Conservation (phyloP, 768 basidiomycete genomes). For the Trametes villosa region DNA sequence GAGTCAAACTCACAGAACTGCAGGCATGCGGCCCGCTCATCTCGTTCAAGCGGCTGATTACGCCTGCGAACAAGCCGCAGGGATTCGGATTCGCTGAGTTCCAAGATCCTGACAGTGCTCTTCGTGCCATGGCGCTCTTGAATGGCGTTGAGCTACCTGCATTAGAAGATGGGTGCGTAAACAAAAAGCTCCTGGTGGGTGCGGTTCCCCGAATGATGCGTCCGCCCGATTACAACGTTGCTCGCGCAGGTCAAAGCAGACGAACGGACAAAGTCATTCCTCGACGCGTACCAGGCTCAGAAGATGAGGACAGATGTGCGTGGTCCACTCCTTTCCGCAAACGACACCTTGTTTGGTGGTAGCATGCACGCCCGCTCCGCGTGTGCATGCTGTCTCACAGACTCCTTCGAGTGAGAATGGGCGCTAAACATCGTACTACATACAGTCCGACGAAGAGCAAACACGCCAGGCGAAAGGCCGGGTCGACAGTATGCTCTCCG, state of each 20-base stretch:
- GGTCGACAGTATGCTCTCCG: constrained; percentile 66
- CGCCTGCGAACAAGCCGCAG: constrained; percentile 91
- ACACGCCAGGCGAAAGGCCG: constrained; percentile 64
- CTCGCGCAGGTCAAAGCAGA: constrained; percentile 84
- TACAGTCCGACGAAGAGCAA: constrained; percentile 72
- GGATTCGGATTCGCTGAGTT: constrained; percentile 98
- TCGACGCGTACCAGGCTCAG: constrained; percentile 84
- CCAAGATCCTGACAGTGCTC: constrained; percentile 89
- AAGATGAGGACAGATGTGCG: constrained; percentile 84
- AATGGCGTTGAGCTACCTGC: constrained; percentile 68
- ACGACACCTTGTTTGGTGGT: not conserved
- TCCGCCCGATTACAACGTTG: constrained; percentile 36
- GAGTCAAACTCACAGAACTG: not conserved
- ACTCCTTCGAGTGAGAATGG: not conserved
- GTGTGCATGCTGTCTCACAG: not conserved
- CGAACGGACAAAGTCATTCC: constrained; percentile 87
- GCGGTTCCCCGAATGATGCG: not conserved
- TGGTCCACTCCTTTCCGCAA: constrained; percentile 17
- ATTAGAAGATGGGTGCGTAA: constrained; percentile 59
- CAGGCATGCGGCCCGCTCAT: constrained; percentile 90
- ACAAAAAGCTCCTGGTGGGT: constrained; percentile 75
- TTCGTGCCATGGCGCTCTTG: constrained; percentile 71
- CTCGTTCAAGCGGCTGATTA: constrained; percentile 91
- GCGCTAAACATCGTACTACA: not conserved
- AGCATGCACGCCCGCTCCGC: not conserved